Percentiles rank a stretch among this genome's conserved stretches.
phyloP scores from a whole-genome alignment of 805 yeast species.

The Nakazawaea anatomiae region DNA sequence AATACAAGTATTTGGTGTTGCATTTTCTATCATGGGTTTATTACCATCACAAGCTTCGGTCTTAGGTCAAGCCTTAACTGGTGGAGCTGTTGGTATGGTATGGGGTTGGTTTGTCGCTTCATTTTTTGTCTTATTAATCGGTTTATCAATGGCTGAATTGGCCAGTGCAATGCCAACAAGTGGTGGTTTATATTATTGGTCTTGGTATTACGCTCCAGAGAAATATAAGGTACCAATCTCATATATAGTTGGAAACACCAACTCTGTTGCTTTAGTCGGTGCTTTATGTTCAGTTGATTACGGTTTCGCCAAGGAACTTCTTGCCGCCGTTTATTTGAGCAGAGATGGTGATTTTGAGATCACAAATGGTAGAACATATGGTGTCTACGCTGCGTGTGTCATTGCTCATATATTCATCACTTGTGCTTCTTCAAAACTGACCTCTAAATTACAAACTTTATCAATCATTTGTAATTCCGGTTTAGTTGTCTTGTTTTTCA shows the following conservation, averaged over 20 bases:
- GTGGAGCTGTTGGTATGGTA: constrained; percentile 59
- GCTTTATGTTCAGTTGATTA: constrained; percentile 65
- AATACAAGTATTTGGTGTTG: constrained; percentile 62
- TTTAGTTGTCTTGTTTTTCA: constrained; percentile 47
- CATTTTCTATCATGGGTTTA: constrained; percentile 68
- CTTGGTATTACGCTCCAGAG: constrained; percentile 60
- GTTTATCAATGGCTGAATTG: constrained; percentile 57
- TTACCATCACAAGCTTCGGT: constrained; percentile 59
- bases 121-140: constrained; percentile 49
- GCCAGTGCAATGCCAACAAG: constrained; percentile 70
- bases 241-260: constrained; percentile 61
- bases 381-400: constrained; percentile 59
- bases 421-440: constrained; percentile 47
- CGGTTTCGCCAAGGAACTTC: constrained; percentile 56
- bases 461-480: constrained; percentile 51
- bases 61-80: constrained; percentile 44
- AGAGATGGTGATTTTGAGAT: constrained; percentile 50
- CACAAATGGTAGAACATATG: constrained; percentile 51
- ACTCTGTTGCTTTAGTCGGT: constrained; percentile 60
- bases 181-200: constrained; percentile 71
- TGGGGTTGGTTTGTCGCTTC: constrained; percentile 74
- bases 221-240: constrained; percentile 44
- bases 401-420: constrained; percentile 47
- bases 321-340: constrained; percentile 48
- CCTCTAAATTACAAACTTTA: constrained; percentile 54